Percentiles rank a stretch among this genome's conserved stretches.
Conservation (phyloP, 2,329 filamentous ascomycete species). For the Chrysoporthe austroafricana region DNA sequence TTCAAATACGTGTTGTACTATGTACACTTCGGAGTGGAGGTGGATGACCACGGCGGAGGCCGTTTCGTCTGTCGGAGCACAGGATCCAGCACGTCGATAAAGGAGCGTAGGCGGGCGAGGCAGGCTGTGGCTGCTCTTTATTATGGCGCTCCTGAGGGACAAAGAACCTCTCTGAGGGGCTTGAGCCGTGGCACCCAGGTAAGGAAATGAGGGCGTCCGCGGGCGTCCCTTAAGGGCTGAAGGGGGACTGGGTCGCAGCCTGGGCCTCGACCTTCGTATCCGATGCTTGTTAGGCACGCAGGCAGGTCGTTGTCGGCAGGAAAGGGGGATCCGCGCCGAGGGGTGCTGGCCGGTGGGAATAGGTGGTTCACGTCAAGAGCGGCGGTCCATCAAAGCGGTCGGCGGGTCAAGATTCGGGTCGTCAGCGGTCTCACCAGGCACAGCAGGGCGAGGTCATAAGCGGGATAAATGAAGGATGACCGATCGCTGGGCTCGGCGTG, state of each 20-base stretch:
- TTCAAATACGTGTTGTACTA: conserved; percentile 9
- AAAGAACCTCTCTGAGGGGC: conserved; percentile 11
- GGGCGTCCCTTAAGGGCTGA: conserved; percentile 4
- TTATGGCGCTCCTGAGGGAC: conserved; percentile 7
- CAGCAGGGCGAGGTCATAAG: conserved; percentile 11
- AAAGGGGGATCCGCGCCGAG: neutral
- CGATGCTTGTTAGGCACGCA: neutral
- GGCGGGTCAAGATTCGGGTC: conserved; percentile 2
- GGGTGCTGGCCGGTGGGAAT: neutral
- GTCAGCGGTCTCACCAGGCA: conserved; percentile 22
- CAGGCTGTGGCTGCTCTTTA: conserved; percentile 20
- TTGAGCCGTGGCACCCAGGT: conserved; percentile 11
- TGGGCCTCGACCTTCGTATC: conserved; percentile 7
- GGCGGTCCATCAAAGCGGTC: conserved; percentile 20
- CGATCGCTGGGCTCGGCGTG: neutral
- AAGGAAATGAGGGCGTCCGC: conserved; percentile 3
- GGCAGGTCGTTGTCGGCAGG: neutral
- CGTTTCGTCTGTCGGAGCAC: conserved; percentile 22
- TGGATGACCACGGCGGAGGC: conserved; percentile 14
- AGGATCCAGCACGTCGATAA: conserved; percentile 21
- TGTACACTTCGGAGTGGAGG: conserved; percentile 5
- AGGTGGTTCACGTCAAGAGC: conserved; percentile 12
- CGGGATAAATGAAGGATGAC: conserved; percentile 6
- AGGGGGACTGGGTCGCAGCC: conserved; percentile 19
- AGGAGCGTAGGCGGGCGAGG: conserved; percentile 16